Percentiles rank a stretch among this genome's conserved stretches.
Conservation (phyloP, 495 filamentous ascomycete genomes). For the Penicillium cataractarum region DNA sequence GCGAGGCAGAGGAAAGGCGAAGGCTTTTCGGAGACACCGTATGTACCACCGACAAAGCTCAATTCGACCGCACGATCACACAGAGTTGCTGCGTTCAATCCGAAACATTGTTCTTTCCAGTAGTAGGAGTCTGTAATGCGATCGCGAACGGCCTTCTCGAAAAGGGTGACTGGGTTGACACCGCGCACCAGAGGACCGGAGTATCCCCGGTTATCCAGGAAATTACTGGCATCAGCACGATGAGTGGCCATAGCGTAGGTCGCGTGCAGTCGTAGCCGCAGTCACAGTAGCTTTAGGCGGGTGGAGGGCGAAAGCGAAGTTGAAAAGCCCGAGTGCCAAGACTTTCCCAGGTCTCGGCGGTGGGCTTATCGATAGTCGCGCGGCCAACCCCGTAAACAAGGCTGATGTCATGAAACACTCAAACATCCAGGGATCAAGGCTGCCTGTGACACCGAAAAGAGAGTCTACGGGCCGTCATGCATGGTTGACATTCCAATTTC, state of each 20-base stretch:
- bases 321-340: conserved; percentile 28
- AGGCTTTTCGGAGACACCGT: conserved; percentile 78
- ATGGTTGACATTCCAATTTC: conserved; percentile 25
- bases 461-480: conserved; percentile 4
- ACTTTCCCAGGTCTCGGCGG: neutral
- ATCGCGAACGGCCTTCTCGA: conserved; percentile 91
- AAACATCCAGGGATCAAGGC: conserved; percentile 1
- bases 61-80: conserved; percentile 88
- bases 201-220: conserved; percentile 82
- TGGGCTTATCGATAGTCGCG: conserved; percentile 50
- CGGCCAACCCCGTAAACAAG: conserved; percentile 44
- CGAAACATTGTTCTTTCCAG: conserved; percentile 99
- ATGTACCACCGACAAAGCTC: conserved; percentile 82
- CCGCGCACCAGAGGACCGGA: conserved; percentile 69
- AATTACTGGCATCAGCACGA: conserved; percentile 72
- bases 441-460: conserved; percentile 12
- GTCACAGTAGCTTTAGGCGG: neutral
- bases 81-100: conserved; percentile 85
- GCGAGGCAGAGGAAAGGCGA: conserved; percentile 92
- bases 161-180: conserved; percentile 83
- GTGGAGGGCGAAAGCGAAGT: conserved; percentile 15
- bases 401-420: conserved; percentile 36
- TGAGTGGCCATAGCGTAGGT: conserved; percentile 49
- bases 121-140: conserved; percentile 94
- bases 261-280: neutral